These are phyloP conservation scores for Chenopodium album DNA, from an alignment of 148 eudicot species.

Conservation along the genomic window DNA sequence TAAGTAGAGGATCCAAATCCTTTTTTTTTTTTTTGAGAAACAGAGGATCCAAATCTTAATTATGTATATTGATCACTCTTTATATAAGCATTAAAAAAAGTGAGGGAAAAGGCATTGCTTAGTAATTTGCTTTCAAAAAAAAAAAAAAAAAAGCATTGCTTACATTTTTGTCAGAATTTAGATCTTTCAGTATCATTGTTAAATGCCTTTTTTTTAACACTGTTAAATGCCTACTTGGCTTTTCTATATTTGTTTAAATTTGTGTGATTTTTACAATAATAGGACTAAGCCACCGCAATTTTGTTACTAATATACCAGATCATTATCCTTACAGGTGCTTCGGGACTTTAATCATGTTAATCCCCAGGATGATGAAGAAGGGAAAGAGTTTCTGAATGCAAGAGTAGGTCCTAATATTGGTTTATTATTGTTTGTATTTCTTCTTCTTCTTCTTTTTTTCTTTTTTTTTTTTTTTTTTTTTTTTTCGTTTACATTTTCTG, in stretches of 20 bases:
- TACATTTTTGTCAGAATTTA: too few species aligned
- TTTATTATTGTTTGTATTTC: neutral
- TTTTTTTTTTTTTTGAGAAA: too few species aligned
- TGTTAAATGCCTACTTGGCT: neutral
- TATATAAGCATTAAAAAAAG: neutral
- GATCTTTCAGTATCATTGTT: neutral
- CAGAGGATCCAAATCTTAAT: too few species aligned
- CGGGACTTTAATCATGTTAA: constrained; percentile 97
- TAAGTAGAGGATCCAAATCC: too few species aligned
- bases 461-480: too few species aligned
- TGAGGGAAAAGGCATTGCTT: neutral
- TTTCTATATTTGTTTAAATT: neutral
- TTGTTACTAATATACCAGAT: neutral
- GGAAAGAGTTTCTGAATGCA: constrained; percentile 73
- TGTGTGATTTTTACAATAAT: neutral
- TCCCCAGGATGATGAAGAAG: constrained; percentile 91
- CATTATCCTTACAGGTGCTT: constrained; percentile 63
- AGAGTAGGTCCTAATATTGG: constrained; percentile 54
- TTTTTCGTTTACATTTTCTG: neutral
- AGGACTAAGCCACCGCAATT: neutral
- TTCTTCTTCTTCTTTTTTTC: too few species aligned
- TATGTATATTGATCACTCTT: neutral
- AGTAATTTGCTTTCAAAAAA: neutral
- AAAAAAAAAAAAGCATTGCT: too few species aligned
- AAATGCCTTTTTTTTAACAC: neutral